Conservation (phyloP, 225 moss, liverwort and hornwort genomes). For the Sphagnum contortum region DNA sequence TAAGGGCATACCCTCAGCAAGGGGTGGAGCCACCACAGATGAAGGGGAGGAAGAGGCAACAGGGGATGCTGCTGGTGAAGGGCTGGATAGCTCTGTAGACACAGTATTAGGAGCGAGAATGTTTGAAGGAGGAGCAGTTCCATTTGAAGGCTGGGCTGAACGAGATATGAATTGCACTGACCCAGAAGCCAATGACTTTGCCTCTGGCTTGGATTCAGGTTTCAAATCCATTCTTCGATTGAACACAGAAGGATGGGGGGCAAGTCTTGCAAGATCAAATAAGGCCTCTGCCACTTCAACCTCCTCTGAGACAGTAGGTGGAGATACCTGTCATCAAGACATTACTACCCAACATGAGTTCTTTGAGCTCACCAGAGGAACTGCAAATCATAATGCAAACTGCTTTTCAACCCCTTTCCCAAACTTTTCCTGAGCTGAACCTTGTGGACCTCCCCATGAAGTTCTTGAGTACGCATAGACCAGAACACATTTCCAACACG, state of each 20-base stretch:
- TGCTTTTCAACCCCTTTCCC: no score
- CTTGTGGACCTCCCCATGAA: no score
- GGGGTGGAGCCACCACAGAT: constrained; percentile 17
- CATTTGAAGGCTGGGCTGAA: constrained; percentile 1
- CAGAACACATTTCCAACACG: no score
- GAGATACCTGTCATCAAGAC: constrained; percentile 26
- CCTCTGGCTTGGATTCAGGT: background rate
- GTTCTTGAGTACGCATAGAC: no score
- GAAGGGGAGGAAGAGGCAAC: constrained; percentile 20
- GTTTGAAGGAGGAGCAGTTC: constrained; percentile 6
- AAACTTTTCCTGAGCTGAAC: no score
- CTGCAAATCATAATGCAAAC: no score
- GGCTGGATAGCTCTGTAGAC: background rate
- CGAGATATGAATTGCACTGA: constrained; percentile 1
- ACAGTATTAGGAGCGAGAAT: constrained; percentile 5
- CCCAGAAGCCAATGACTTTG: constrained; percentile 1
- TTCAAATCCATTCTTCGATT: constrained; percentile 29
- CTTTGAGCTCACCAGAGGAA: no score
- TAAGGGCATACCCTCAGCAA: constrained; percentile 47
- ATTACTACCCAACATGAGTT: no score
- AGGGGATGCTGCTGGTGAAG: constrained; percentile 21
- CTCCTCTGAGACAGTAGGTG: constrained; percentile 29
- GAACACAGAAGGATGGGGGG: constrained; percentile 14
- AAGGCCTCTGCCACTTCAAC: constrained; percentile 83
- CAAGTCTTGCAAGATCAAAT: constrained; percentile 68